Evolutionary conservation across 2,329 filamentous ascomycete species (phyloP).

Genomic region (Lecanicillium sp.): DNA sequence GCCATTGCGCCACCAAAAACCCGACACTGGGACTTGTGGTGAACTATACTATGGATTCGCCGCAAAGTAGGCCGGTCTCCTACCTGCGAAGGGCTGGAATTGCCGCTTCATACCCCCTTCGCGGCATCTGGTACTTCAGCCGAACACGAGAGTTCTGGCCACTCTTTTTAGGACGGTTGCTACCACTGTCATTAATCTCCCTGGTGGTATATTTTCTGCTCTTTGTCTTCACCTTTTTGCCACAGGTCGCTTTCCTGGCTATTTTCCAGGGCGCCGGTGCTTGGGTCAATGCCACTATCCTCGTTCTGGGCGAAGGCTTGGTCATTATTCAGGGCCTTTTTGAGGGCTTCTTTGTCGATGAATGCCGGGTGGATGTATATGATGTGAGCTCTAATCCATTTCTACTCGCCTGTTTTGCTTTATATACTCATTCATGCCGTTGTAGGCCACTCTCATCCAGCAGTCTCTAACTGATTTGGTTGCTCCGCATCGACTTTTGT

Average conservation of each 20-base stretch:
- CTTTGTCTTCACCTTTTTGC: slow-evolving; percentile 81
- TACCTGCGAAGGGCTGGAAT: slow-evolving; percentile 35
- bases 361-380: slow-evolving; percentile 72
- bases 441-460: slow-evolving; percentile 62
- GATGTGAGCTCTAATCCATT: slow-evolving; percentile 57
- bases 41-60: not conserved
- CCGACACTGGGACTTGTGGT: no score
- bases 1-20: not conserved
- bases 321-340: slow-evolving; percentile 64
- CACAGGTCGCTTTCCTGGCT: slow-evolving; percentile 79
- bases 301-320: slow-evolving; percentile 76
- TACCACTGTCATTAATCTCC: slow-evolving; percentile 77
- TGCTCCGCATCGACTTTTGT: slow-evolving; percentile 55
- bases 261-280: slow-evolving; percentile 83
- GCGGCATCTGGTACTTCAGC: slow-evolving; percentile 77
- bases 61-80: slow-evolving; percentile 20
- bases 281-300: slow-evolving; percentile 81
- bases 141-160: slow-evolving; percentile 74
- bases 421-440: not conserved
- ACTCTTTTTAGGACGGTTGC: slow-evolving; percentile 65
- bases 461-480: slow-evolving; percentile 63
- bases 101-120: slow-evolving; percentile 47
- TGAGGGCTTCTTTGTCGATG: slow-evolving; percentile 75
- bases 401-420: not conserved
- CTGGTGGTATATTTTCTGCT: slow-evolving; percentile 75